A percentile compares a stretch with the other conserved stretches of the same genome.
phyloP scores from a whole-genome alignment of 768 basidiomycete genomes.

The Mycena rebaudengoi region DNA sequence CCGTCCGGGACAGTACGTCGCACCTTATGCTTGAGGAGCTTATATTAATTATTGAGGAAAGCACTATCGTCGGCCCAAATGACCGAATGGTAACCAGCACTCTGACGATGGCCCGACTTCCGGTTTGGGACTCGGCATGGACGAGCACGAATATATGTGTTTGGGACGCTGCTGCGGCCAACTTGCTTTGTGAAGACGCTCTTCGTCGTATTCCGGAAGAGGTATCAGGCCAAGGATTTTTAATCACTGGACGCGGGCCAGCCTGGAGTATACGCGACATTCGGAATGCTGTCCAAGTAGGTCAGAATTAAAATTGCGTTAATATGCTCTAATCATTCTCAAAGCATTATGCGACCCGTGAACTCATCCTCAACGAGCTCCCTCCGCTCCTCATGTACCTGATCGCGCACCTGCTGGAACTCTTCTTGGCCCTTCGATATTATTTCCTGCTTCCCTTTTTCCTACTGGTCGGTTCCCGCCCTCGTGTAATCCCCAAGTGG shows the following conservation, averaged over 20 bases:
- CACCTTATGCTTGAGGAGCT: no score
- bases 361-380: slow-evolving; percentile 36
- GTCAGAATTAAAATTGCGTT: background rate
- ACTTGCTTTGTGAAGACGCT: slow-evolving; percentile 42
- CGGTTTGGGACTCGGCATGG: slow-evolving; percentile 41
- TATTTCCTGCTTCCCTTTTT: slow-evolving; percentile 32
- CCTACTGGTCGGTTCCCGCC: slow-evolving; percentile 23
- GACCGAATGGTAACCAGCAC: slow-evolving; percentile 41
- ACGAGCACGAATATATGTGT: slow-evolving; percentile 41
- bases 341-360: slow-evolving; percentile 41
- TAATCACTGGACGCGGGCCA: slow-evolving; percentile 42
- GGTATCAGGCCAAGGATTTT: slow-evolving; percentile 41
- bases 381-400: slow-evolving; percentile 40
- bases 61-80: slow-evolving; percentile 45
- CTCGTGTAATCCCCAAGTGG: slow-evolving; percentile 38
- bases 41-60: no score
- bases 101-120: slow-evolving; percentile 39
- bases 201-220: slow-evolving; percentile 32
- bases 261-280: slow-evolving; percentile 40
- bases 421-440: slow-evolving; percentile 41
- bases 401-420: slow-evolving; percentile 41
- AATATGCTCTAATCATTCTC: background rate
- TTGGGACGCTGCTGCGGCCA: slow-evolving; percentile 47
- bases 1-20: slow-evolving; percentile 42
- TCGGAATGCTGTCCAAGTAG: slow-evolving; percentile 42